phyloP scores from a whole-genome alignment of 441 rosid species.

The Eutrema salsugineum region DNA sequence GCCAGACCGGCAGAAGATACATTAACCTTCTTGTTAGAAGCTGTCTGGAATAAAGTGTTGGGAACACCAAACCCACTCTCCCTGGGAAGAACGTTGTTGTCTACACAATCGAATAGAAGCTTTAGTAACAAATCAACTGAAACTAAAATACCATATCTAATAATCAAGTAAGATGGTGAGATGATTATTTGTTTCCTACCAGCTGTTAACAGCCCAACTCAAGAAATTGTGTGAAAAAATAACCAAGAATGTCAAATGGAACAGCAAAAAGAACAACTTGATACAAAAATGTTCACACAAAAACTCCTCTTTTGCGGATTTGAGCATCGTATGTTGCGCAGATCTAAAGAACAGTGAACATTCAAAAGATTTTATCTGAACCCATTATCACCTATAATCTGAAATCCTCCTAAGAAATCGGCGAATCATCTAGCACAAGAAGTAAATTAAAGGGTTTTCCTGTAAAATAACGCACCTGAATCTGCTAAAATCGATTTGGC shows the following conservation, averaged over 20 bases:
- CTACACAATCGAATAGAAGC: not conserved
- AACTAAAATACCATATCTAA: not conserved
- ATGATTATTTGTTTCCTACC: too few relatives aligned
- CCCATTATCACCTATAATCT: not conserved
- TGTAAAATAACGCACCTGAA: conserved; percentile 30
- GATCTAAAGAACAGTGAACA: not conserved
- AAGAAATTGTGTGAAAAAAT: too few relatives aligned
- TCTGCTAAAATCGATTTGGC: conserved; percentile 57
- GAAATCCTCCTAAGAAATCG: not conserved
- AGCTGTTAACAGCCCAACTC: too few relatives aligned
- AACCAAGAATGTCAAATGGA: too few relatives aligned
- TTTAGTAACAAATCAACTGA: not conserved
- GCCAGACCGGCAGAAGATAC: conserved; percentile 64
- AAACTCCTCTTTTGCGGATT: too few relatives aligned
- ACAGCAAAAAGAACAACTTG: not conserved
- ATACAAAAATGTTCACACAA: not conserved
- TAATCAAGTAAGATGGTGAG: too few relatives aligned
- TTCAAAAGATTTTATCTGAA: not conserved
- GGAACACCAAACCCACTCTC: not conserved
- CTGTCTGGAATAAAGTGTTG: conserved; percentile 28
- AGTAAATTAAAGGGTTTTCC: not conserved
- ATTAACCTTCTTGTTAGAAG: conserved; percentile 67
- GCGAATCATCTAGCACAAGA: too few relatives aligned
- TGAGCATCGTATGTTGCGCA: not conserved
- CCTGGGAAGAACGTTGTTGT: not conserved